Evolutionary conservation across 441 rosid species (phyloP).

Genomic region (Metrosideros polymorpha): DNA sequence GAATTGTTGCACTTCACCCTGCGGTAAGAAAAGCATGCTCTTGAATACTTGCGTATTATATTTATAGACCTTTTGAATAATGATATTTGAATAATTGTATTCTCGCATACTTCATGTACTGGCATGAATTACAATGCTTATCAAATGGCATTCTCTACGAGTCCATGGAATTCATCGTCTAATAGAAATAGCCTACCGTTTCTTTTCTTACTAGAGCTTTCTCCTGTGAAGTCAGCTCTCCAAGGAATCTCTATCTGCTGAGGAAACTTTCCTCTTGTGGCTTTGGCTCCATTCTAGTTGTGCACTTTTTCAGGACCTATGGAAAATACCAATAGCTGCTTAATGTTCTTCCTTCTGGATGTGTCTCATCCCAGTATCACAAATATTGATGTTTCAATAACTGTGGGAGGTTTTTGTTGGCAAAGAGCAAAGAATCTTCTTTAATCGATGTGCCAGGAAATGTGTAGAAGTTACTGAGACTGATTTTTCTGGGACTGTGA

Average conservation of each 20-base stretch:
- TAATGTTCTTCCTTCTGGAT: background rate
- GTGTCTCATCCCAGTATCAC: background rate
- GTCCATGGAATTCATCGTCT: background rate
- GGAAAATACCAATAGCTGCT: background rate
- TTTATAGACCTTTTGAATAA: background rate
- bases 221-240: background rate
- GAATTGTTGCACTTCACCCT: slow-evolving; percentile 74
- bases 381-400: background rate
- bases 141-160: background rate
- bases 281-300: background rate
- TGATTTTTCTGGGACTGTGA: slow-evolving; percentile 1
- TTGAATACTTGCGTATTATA: background rate
- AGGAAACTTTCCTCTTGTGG: background rate
- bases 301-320: background rate
- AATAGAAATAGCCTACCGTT: background rate
- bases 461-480: background rate
- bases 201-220: background rate
- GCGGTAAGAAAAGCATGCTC: slow-evolving; percentile 29
- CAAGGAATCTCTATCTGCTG: background rate
- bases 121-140: background rate
- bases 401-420: background rate
- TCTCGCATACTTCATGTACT: background rate
- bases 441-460: background rate
- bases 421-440: background rate
- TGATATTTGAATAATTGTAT: background rate